Evolutionary conservation across 2,329 filamentous ascomycete genomes (phyloP), one percentile per base, ranked within the genome.

Genomic region (Teratosphaeriaceae sp.): DNA sequence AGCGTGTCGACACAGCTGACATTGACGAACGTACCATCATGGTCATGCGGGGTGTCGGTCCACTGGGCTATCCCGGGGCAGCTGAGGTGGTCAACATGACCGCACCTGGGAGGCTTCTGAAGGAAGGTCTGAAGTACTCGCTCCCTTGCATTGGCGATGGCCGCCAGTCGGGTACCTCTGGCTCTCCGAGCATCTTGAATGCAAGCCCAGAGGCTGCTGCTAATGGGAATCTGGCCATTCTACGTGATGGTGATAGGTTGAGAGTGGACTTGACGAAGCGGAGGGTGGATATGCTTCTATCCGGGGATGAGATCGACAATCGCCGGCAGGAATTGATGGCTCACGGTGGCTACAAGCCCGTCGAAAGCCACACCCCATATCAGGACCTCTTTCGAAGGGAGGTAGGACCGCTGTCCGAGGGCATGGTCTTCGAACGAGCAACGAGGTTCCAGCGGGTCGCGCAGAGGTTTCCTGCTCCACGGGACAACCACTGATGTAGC

Each of bases 111-210:
- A 53, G 54, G 29, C 35, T 60, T 4, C 42, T 60, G 20, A 56
- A 55, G 41, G 52, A 53, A 29, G 56, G 57, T 2, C 40, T 60
- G 22, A 70, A 52, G 69, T 74, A 39, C 57, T 75, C 45, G 54
- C 64, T 48, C 62, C 71, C 35, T 56, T 77, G 37, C 67, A 58
- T 78, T 45, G 74, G 74, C 5, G 74, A 78, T 51, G 74, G 74
- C 1, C 61, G 74, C 36, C 74, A 77, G 52, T 75, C 71, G 6
- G 74, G 74, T 23, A 78, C 74, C 2, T 76, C 73, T 2, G 73
- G 70, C 0, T 74, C 70, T 2, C 74, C 74, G 1, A 75, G 71
- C 0, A 76, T 78, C 39, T 58, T 77, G n/a, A 76, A 77, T 46
- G 74, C 73, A 1, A 73, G 68, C 34, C 74, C 74, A 6, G 74